phyloP scores from a whole-genome alignment of 2,329 filamentous ascomycete species.

The Dendrostoma leiphaemia region DNA sequence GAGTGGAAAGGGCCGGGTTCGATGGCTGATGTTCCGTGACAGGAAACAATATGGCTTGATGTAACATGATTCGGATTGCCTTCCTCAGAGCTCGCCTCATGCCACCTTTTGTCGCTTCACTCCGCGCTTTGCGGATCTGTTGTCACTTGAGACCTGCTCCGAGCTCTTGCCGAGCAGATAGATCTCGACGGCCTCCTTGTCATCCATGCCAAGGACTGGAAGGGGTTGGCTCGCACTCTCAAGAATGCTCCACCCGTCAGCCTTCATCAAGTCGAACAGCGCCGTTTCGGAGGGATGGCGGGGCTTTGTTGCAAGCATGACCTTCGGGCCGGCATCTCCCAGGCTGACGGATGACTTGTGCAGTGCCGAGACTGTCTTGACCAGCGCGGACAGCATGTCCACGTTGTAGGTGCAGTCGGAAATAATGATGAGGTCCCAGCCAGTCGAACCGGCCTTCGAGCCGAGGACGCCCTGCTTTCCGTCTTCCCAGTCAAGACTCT shows the following conservation, averaged over 20 bases:
- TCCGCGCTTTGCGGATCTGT: not conserved
- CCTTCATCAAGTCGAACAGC: conserved; percentile 46
- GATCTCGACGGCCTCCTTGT: conserved; percentile 48
- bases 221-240: conserved; percentile 43
- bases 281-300: conserved; percentile 52
- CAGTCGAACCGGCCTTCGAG: conserved; percentile 31
- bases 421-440: conserved; percentile 54
- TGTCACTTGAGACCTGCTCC: not conserved
- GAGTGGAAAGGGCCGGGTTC: too few relatives aligned
- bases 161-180: conserved; percentile 45
- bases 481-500: conserved; percentile 57
- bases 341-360: conserved; percentile 30
- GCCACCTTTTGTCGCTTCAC: not conserved
- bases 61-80: too few relatives aligned
- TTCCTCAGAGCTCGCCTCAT: not conserved
- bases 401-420: conserved; percentile 63
- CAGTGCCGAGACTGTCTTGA: conserved; percentile 50
- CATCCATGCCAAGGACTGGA: conserved; percentile 42
- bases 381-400: conserved; percentile 52
- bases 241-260: conserved; percentile 42
- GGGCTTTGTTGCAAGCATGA: conserved; percentile 55
- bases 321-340: conserved; percentile 30
- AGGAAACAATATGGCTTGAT: too few relatives aligned
- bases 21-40: conserved; percentile 6
- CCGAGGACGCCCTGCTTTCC: conserved; percentile 46